Evolutionary conservation across 2,329 filamentous ascomycete species (phyloP).

Genomic region (Cladophialophora carrionii): DNA sequence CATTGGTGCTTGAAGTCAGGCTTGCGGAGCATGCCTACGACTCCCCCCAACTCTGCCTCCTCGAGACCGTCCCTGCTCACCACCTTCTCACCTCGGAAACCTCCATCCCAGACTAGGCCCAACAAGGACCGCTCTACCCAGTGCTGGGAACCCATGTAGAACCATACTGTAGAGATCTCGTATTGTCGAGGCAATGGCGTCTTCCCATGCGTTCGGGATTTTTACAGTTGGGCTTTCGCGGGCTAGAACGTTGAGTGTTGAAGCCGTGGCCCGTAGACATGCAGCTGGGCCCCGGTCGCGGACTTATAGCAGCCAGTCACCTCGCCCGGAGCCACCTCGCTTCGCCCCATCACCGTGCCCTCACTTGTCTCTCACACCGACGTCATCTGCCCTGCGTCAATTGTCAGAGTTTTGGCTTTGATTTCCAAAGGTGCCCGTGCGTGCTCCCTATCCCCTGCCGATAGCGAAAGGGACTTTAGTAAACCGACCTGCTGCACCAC

Average conservation of each 20-base stretch:
- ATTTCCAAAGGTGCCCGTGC: constrained; percentile 6
- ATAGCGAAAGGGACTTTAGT: constrained; percentile 8
- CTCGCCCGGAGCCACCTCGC: neutral
- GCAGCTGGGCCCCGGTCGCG: neutral
- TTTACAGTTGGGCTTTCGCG: neutral
- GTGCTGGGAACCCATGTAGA: no score
- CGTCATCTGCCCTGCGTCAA: constrained; percentile 20
- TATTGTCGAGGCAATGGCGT: neutral
- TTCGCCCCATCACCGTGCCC: neutral
- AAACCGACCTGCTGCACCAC: constrained; percentile 3
- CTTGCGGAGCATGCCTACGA: neutral
- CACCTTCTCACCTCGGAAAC: neutral
- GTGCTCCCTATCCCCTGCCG: constrained; percentile 10
- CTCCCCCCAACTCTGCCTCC: neutral
- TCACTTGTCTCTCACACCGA: constrained; percentile 9
- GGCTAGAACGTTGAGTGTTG: constrained; percentile 2
- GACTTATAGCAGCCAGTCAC: neutral
- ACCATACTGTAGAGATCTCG: neutral
- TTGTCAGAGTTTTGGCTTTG: constrained; percentile 10
- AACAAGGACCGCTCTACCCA: neutral
- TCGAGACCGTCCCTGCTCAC: neutral
- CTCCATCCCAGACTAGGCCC: neutral
- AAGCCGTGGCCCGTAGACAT: neutral
- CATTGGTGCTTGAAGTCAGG: neutral
- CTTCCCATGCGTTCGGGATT: neutral